Percentiles rank a stretch among this genome's conserved stretches.
Evolutionary conservation across 1,284 basidiomycete species (phyloP).

Genomic region (Mycena sp.): DNA sequence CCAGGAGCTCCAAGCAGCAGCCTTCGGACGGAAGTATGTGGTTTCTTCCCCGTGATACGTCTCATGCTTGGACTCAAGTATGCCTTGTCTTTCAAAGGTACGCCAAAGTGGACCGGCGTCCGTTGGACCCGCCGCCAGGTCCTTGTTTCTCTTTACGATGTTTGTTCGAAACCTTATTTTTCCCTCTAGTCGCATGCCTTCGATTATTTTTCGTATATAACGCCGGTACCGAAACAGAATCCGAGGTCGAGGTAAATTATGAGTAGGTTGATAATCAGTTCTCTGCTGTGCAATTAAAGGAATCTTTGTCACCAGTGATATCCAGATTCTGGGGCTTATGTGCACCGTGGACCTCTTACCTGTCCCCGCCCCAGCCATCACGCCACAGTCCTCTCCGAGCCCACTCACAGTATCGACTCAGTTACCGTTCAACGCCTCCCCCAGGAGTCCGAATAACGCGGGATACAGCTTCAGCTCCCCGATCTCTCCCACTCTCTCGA

Average conservation of each 20-base stretch:
- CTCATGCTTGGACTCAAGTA: slow-evolving; percentile 15
- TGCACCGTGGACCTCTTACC: slow-evolving; percentile 71
- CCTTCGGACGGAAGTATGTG: slow-evolving; percentile 70
- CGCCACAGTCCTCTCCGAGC: not conserved
- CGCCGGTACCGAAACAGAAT: slow-evolving; percentile 47
- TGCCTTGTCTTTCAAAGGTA: slow-evolving; percentile 49
- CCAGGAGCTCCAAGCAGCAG: slow-evolving; percentile 69
- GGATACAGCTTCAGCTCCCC: not conserved
- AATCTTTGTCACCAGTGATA: slow-evolving; percentile 43
- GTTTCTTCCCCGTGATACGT: slow-evolving; percentile 1
- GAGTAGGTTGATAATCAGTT: slow-evolving; percentile 48
- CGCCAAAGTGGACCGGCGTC: slow-evolving; percentile 67
- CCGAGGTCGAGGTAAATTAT: slow-evolving; percentile 56
- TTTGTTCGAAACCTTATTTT: not conserved
- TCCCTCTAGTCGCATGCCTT: slow-evolving; percentile 55
- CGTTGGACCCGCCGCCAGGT: slow-evolving; percentile 67
- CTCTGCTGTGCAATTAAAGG: not conserved
- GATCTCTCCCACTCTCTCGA: not conserved
- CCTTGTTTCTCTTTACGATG: not conserved
- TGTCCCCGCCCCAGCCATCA: slow-evolving; percentile 39
- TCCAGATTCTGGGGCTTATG: slow-evolving; percentile 61
- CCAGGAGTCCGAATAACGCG: not conserved
- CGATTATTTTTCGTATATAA: slow-evolving; percentile 57
- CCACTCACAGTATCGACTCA: slow-evolving; percentile 15
- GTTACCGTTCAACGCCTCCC: slow-evolving; percentile 8